These are phyloP conservation scores for Tolypocladium cylindrosporum DNA, from an alignment of 2,329 filamentous ascomycete genomes.

Conservation along the genomic window DNA sequence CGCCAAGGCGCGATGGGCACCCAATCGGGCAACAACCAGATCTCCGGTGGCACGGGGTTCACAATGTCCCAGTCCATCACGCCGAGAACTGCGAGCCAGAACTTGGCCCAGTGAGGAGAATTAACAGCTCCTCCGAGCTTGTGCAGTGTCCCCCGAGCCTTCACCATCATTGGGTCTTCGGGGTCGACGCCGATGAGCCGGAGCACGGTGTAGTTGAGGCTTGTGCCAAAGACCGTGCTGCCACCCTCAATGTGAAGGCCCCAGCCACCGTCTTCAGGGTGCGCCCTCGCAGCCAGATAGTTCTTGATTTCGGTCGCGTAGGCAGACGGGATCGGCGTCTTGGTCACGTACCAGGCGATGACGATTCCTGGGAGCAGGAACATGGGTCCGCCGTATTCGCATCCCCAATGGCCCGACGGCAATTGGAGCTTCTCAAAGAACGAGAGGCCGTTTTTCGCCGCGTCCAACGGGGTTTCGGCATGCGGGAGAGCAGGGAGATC, in stretches of 20 bases:
- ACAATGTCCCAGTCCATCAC: slow-evolving; percentile 85
- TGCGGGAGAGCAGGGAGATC: slow-evolving; percentile 61
- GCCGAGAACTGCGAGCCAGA: slow-evolving; percentile 81
- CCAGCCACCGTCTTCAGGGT: slow-evolving; percentile 91
- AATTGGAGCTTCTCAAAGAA: slow-evolving; percentile 90
- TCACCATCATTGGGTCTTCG: slow-evolving; percentile 77
- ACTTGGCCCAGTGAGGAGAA: slow-evolving; percentile 92
- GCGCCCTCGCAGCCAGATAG: slow-evolving; percentile 77
- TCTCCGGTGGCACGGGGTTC: slow-evolving; percentile 85
- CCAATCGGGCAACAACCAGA: slow-evolving; percentile 92
- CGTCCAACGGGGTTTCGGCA: slow-evolving; percentile 63
- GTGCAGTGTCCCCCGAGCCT: slow-evolving; percentile 73
- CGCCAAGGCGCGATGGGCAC: slow-evolving; percentile 81
- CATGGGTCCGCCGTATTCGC: slow-evolving; percentile 96
- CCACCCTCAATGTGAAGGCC: slow-evolving; percentile 91
- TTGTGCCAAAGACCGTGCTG: slow-evolving; percentile 82
- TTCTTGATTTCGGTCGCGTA: slow-evolving; percentile 84
- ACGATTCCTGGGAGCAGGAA: slow-evolving; percentile 84
- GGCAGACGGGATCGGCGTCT: slow-evolving; percentile 72
- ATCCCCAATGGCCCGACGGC: slow-evolving; percentile 85
- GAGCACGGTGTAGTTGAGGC: slow-evolving; percentile 76
- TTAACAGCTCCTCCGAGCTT: slow-evolving; percentile 76
- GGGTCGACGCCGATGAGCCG: slow-evolving; percentile 74
- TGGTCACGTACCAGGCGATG: slow-evolving; percentile 79
- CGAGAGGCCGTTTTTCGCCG: slow-evolving; percentile 70